Evolutionary conservation across 129 eudicot species (phyloP).

Genomic region (Mikania micrantha): DNA sequence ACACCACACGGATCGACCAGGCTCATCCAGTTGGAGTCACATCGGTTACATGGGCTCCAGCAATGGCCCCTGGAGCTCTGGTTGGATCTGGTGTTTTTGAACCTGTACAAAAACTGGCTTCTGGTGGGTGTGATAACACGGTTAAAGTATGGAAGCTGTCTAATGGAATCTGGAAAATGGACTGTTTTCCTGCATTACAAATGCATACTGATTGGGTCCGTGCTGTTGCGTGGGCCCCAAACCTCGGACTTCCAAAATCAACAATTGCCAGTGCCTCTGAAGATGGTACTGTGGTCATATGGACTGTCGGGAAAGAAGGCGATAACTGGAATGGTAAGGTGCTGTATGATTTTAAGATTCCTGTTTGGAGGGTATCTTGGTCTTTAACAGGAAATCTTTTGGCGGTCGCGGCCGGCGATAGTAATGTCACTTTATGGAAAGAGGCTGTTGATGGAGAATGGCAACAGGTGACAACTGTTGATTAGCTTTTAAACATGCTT

Average conservation of each 20-base stretch:
- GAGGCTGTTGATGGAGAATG: slow-evolving; percentile 73
- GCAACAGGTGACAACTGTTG: slow-evolving; percentile 64
- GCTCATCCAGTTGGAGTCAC: slow-evolving; percentile 70
- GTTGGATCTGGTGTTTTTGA: slow-evolving; percentile 51
- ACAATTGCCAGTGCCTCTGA: slow-evolving; percentile 64
- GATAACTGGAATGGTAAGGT: slow-evolving; percentile 61
- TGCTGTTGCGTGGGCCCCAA: slow-evolving; percentile 78
- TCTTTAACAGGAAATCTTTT: slow-evolving; percentile 54
- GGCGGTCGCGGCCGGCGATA: slow-evolving; percentile 27
- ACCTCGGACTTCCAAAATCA: slow-evolving; percentile 61
- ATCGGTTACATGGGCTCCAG: neutral
- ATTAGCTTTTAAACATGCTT: neutral
- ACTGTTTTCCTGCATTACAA: slow-evolving; percentile 41
- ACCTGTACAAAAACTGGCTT: slow-evolving; percentile 51
- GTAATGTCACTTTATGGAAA: slow-evolving; percentile 59
- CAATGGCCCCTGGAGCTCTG: slow-evolving; percentile 16
- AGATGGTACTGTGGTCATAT: slow-evolving; percentile 59
- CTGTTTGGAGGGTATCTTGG: slow-evolving; percentile 79
- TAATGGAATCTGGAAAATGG: slow-evolving; percentile 49
- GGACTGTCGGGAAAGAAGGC: slow-evolving; percentile 58
- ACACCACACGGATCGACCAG: slow-evolving; percentile 46
- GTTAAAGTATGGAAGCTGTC: slow-evolving; percentile 60
- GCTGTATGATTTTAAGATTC: slow-evolving; percentile 44
- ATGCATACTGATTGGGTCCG: slow-evolving; percentile 72
- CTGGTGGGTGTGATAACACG: slow-evolving; percentile 70